Conservation (phyloP, 2,329 filamentous ascomycete species). For the Apiospora sp. region DNA sequence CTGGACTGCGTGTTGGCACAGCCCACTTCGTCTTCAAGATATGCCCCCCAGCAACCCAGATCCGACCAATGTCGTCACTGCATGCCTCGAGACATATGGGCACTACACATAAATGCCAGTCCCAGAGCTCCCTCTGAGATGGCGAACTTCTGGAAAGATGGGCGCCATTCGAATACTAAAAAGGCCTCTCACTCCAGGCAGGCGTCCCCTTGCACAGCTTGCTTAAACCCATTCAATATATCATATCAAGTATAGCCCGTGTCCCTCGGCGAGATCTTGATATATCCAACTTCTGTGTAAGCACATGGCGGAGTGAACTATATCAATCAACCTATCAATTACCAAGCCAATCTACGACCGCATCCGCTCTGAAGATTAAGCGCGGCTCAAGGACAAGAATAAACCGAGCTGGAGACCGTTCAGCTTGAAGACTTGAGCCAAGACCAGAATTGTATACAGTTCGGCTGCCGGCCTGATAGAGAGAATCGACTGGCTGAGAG, state of each 20-base stretch:
- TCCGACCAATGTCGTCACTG: constrained; percentile 24
- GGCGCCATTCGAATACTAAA: constrained; percentile 33
- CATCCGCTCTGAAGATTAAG: constrained; percentile 15
- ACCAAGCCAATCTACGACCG: neutral
- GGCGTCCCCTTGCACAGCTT: constrained; percentile 36
- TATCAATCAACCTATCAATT: constrained; percentile 14
- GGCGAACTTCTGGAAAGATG: constrained; percentile 36
- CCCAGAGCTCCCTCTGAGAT: constrained; percentile 29
- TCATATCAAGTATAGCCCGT: neutral
- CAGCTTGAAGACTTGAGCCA: neutral
- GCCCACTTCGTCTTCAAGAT: constrained; percentile 18
- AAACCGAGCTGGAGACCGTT: neutral
- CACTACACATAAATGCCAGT: constrained; percentile 28
- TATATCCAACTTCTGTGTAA: constrained; percentile 21
- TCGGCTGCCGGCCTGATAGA: constrained; percentile 29
- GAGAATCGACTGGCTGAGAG: constrained; percentile 39
- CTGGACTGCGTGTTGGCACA: constrained; percentile 10
- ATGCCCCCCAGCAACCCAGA: neutral
- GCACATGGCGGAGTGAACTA: constrained; percentile 18
- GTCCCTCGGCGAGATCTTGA: constrained; percentile 10
- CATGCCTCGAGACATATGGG: neutral
- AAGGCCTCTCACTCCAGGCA: constrained; percentile 33
- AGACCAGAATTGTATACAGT: neutral
- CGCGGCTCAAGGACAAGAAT: constrained; percentile 14
- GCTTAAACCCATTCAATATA: neutral